Evolutionary conservation across 2,329 filamentous ascomycete genomes (phyloP).

Genomic region (Grosmannia serpens): DNA sequence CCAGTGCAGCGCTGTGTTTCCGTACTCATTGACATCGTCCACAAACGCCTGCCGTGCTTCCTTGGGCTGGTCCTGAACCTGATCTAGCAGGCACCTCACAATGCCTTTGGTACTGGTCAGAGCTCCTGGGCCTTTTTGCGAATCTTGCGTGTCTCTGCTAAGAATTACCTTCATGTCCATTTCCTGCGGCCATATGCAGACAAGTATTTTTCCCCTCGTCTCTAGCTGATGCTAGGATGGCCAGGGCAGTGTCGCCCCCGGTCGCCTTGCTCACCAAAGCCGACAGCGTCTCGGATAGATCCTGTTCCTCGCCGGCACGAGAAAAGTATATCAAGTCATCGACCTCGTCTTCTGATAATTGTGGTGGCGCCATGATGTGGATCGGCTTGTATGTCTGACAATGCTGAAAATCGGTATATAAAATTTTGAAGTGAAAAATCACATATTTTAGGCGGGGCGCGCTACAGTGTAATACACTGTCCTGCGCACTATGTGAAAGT

Average conservation of each 20-base stretch:
- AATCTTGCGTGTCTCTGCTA: neutral
- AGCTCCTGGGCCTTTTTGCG: neutral
- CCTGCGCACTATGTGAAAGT: neutral
- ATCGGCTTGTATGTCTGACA: neutral
- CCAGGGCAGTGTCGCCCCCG: slow-evolving; percentile 43
- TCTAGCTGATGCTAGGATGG: slow-evolving; percentile 53
- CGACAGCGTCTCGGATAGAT: slow-evolving; percentile 49
- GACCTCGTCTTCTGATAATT: slow-evolving; percentile 65
- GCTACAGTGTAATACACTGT: neutral
- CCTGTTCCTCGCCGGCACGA: slow-evolving; percentile 62
- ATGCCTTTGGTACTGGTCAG: slow-evolving; percentile 23
- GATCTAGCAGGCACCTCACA: slow-evolving; percentile 30
- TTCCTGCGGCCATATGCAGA: slow-evolving; percentile 86
- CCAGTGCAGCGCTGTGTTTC: slow-evolving; percentile 92
- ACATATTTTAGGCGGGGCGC: neutral
- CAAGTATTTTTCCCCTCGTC: slow-evolving; percentile 70
- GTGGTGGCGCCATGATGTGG: slow-evolving; percentile 19
- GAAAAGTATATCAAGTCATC: slow-evolving; percentile 88
- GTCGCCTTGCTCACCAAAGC: slow-evolving; percentile 49
- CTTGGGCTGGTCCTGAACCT: slow-evolving; percentile 27
- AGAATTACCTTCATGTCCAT: slow-evolving; percentile 65
- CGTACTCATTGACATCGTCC: slow-evolving; percentile 63
- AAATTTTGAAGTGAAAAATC: neutral
- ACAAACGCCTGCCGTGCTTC: slow-evolving; percentile 41
- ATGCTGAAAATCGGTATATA: neutral